Evolutionary conservation across 73 alveolate genomes (phyloP).

Genomic region (Tetrahymena malaccensis): DNA sequence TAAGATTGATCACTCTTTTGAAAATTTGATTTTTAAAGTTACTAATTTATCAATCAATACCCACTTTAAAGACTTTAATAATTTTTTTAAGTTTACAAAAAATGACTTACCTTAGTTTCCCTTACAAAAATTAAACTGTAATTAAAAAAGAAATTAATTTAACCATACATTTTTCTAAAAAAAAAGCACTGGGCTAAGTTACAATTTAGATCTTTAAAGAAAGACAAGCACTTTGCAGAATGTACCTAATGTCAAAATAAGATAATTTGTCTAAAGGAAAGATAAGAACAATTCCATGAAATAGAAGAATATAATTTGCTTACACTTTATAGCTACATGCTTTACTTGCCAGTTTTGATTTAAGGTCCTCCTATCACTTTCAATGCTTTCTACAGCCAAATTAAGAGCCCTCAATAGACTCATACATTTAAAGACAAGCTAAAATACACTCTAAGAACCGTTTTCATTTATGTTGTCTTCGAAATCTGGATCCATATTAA

Average conservation of each 20-base stretch:
- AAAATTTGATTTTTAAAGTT: not conserved
- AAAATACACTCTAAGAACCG: slow-evolving; percentile 3
- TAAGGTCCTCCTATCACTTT: slow-evolving; percentile 34
- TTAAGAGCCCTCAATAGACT: slow-evolving; percentile 7
- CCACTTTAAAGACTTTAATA: not conserved
- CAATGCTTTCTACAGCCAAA: slow-evolving; percentile 28
- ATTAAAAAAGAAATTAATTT: not conserved
- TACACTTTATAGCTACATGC: not conserved
- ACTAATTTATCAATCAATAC: not conserved
- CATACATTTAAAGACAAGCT: not conserved
- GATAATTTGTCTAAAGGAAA: not conserved
- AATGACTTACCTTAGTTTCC: not conserved
- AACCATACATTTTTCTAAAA: not conserved
- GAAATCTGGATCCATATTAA: slow-evolving; percentile 15
- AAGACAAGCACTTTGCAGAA: not conserved
- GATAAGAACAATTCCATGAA: not conserved
- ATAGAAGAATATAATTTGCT: slow-evolving; percentile 12
- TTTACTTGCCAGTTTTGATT: slow-evolving; percentile 14
- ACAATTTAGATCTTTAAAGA: not conserved
- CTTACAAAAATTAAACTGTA: not conserved
- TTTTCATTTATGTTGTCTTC: slow-evolving; percentile 4
- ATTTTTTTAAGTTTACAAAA: not conserved
- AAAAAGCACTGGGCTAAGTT: not conserved
- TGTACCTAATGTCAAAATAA: not conserved
- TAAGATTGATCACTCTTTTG: not conserved